Base-by-base conservation (phyloP, 2,329 filamentous ascomycete species). In the Colletotrichum brevisporum region DNA sequence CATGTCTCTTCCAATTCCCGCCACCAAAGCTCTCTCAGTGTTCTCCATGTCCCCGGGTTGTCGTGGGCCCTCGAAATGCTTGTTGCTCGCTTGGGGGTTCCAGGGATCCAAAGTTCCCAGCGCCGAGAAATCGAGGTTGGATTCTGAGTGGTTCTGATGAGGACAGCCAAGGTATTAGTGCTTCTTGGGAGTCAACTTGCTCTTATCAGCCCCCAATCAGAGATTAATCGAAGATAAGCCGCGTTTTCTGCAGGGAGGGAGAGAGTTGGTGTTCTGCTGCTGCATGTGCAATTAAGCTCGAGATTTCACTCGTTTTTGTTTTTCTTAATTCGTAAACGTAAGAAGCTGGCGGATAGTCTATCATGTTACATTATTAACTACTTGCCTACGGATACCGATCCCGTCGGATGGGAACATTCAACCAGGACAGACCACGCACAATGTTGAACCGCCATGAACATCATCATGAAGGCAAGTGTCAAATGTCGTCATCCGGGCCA, bases 191-290 rank as follows among this genome's bases (percentile, higher is more conserved):
- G 59, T 64, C 36, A 56, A 54, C 2, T 53, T 12, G 31, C 13
- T 9, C 64, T 71, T 71, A 71, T 69, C 69, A 52, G 15, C 9
- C 45, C 43, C 66, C 69, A 69, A 71, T 69, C 48, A 66, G n/a
- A 13, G 26, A 39, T 6, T 2, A 9, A 48, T 21, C 2, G 8
- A 47, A 66, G 50, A 61, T 60, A 54, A 60, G 55, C 52, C 27
- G 36, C 50, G 10, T 27, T 6, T 18, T 53, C 31, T 31, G n/a
- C 36, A 21, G 27, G 16, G 27, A 13, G 26, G n/a, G 15, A 24
- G 21, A 24, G 21, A 24, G 21, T 24, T 24, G 21, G 21, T 24
- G 21, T 24, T 24, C 21, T 24, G 21, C 6, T 16, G 18, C 6
- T 10, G 12, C 13, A 6, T 18, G 43, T 18, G 43, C 6, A 24